Conservation (phyloP, 768 basidiomycete genomes). For the Lyophyllum atratum region DNA sequence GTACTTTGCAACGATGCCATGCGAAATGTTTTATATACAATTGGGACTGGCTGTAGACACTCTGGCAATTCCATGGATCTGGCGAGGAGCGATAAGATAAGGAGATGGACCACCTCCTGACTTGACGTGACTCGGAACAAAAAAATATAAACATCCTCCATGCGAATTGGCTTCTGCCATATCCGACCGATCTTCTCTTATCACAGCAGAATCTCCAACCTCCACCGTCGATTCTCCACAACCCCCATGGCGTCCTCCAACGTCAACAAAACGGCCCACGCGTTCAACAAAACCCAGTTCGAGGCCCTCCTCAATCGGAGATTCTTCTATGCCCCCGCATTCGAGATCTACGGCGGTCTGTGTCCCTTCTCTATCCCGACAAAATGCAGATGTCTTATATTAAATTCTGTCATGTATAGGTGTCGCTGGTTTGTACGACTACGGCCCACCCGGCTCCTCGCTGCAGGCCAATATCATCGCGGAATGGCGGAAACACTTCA, state of each 20-base stretch:
- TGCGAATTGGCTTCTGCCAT: slow-evolving; percentile 20
- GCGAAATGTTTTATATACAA: too few relatives aligned
- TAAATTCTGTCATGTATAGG: slow-evolving; percentile 45
- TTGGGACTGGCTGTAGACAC: too few relatives aligned
- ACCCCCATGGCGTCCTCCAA: slow-evolving; percentile 20
- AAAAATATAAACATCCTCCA: slow-evolving; percentile 6
- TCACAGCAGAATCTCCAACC: slow-evolving; percentile 8
- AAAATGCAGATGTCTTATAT: background rate
- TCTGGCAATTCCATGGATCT: too few relatives aligned
- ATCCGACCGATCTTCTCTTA: slow-evolving; percentile 18
- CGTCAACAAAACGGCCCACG: slow-evolving; percentile 82
- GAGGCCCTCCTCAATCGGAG: slow-evolving; percentile 86
- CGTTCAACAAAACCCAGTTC: slow-evolving; percentile 84
- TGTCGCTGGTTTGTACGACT: slow-evolving; percentile 97
- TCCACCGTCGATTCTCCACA: slow-evolving; percentile 14
- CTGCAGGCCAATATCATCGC: slow-evolving; percentile 96
- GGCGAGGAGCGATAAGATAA: too few relatives aligned
- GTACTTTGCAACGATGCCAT: too few relatives aligned
- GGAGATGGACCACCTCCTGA: too few relatives aligned
- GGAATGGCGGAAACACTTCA: slow-evolving; percentile 97
- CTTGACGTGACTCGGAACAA: slow-evolving; percentile 18
- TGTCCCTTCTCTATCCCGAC: slow-evolving; percentile 13
- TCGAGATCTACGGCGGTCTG: slow-evolving; percentile 98
- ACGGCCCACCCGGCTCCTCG: slow-evolving; percentile 94
- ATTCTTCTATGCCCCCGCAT: slow-evolving; percentile 98